Base-by-base conservation (phyloP, 495 filamentous ascomycete genomes). In the Xylaria longipes region DNA sequence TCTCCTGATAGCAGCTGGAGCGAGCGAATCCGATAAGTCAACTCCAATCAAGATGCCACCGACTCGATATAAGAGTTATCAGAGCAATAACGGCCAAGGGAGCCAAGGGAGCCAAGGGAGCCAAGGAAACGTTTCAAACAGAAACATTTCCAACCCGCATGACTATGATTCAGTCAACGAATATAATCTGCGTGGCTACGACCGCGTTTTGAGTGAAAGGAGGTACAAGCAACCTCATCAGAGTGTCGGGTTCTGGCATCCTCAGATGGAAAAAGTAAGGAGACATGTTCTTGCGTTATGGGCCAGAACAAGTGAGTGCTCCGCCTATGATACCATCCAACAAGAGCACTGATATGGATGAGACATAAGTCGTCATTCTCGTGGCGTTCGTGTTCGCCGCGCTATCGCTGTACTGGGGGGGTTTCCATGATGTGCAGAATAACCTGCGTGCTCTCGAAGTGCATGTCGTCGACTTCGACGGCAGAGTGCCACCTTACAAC, bases 401-500 rank as follows among this genome's bases (percentile, higher is more conserved):
- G 33, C 75, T 92, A 5, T 88, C 87, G 3, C 62, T 91, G 1
- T 91, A 88, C 81, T 92, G 90, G 90, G 89, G 82, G 0, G 85
- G 85, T 5, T 82, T 91, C 31, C 89, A 80, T 74, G 72, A 79
- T 46, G 82, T 86, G 29, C 81, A 88, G 56, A 58, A 82, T 29
- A 89, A 88, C 25, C 74, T 84, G 27, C 78, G 79, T 1, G 74
- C 76, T 0, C 80, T 92, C 17, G 82, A 79, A 4, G 83, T 92
- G n/a, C 87, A 82, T 76, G 86, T 92, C 0, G 89, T 92, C 58
- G 89, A 92, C 74, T 91, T 91, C 71, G 91, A 92, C 73, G 85
- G 84, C 14, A 14, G 39, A 41, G 79, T 87, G 7, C 81, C 85
- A 14, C 87, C 88, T 25, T 90, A 89, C 71, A 79, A 79, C 17